Evolutionary conservation across 768 basidiomycete genomes (phyloP).

Genomic region (Stropharia rugosoannulata): DNA sequence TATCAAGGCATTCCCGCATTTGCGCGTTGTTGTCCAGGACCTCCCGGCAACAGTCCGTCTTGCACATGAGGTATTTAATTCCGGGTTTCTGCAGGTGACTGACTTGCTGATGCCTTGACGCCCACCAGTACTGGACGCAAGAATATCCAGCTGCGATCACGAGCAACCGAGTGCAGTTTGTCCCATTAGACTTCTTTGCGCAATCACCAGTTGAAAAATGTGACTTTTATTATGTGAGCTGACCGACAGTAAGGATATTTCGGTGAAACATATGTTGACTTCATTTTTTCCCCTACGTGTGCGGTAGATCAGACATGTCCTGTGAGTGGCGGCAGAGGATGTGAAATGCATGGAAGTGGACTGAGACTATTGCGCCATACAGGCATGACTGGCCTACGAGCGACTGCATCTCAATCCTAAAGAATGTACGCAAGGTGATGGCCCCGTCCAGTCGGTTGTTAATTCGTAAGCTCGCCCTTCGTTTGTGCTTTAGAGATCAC

Average conservation of each 20-base stretch:
- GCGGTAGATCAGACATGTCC: conserved; percentile 33
- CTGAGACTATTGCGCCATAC: background rate
- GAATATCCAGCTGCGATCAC: background rate
- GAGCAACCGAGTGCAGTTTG: background rate
- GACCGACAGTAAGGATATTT: background rate
- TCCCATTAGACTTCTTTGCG: background rate
- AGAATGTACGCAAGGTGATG: conserved; percentile 34
- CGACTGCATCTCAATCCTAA: conserved; percentile 33
- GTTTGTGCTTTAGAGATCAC: background rate
- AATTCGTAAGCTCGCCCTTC: conserved; percentile 28
- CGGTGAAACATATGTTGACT: background rate
- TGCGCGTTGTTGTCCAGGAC: conserved; percentile 39
- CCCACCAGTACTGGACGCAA: background rate
- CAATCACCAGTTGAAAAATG: background rate
- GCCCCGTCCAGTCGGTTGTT: conserved; percentile 30
- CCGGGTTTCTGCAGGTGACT: background rate
- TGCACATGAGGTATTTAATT: conserved; percentile 24
- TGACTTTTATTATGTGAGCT: background rate
- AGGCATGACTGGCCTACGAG: conserved; percentile 45
- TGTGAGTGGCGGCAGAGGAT: conserved; percentile 23
- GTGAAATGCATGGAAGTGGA: background rate
- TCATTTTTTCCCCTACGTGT: background rate
- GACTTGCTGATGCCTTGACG: background rate
- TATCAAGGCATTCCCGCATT: conserved; percentile 28
- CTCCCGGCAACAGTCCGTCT: conserved; percentile 27